These are phyloP conservation scores for Clavaria fumosa DNA, from an alignment of 768 basidiomycete genomes.

Conservation along the genomic window DNA sequence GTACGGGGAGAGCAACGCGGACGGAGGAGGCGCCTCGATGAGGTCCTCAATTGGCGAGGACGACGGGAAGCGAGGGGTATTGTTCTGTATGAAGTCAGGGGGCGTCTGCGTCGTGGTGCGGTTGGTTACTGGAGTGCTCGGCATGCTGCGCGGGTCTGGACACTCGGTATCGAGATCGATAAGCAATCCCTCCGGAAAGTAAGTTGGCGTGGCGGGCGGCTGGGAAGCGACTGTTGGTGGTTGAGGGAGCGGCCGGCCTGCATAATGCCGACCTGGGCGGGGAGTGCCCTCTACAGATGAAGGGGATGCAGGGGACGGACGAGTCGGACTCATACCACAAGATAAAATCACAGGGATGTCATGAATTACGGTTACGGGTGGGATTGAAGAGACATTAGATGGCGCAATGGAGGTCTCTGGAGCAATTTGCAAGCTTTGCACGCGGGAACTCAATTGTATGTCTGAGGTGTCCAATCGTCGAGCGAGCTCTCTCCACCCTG, in stretches of 20 bases:
- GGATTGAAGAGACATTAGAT: too few relatives aligned
- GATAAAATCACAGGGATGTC: too few relatives aligned
- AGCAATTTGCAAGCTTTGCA: too few relatives aligned
- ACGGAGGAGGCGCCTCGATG: constrained; percentile 10
- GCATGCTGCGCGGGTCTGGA: neutral
- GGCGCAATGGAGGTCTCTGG: too few relatives aligned
- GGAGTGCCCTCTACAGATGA: neutral
- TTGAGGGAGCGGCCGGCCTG: constrained; percentile 41
- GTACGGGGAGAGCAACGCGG: constrained; percentile 25
- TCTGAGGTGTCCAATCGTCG: too few relatives aligned
- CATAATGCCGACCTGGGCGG: constrained; percentile 28
- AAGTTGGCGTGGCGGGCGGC: constrained; percentile 18
- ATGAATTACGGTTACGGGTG: too few relatives aligned
- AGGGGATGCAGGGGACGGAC: neutral
- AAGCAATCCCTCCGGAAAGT: constrained; percentile 33
- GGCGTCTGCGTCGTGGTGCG: too few relatives aligned
- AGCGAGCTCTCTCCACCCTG: too few relatives aligned
- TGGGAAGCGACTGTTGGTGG: constrained; percentile 20
- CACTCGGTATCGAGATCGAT: constrained; percentile 23
- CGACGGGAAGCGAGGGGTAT: neutral
- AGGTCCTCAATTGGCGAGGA: constrained; percentile 8
- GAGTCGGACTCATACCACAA: too few relatives aligned
- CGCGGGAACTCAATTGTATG: too few relatives aligned
- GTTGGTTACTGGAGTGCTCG: neutral
- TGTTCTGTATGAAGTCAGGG: neutral